Percentiles rank a stretch among this genome's conserved stretches.
phyloP scores from a whole-genome alignment of 257 asterid genomes.

The Nicotiana otophora region DNA sequence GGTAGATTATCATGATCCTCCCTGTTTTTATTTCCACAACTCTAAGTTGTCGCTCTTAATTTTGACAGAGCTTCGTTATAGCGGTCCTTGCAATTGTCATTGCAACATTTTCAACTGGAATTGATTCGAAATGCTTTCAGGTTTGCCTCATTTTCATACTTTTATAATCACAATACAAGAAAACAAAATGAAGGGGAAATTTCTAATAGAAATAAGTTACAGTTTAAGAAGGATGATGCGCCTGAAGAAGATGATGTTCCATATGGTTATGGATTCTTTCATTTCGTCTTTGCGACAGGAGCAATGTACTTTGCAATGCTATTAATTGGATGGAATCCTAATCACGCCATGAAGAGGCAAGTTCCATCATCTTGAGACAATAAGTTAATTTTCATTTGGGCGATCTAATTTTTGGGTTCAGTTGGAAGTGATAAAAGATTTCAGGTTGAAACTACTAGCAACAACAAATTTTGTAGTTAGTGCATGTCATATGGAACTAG shows the following conservation, averaged over 20 bases:
- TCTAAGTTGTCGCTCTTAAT: conserved; percentile 5
- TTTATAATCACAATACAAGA: background rate
- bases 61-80: conserved; percentile 44
- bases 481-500: no score
- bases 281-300: conserved; percentile 49
- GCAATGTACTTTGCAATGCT: conserved; percentile 57
- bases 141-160: conserved; percentile 14
- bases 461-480: no score
- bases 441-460: background rate
- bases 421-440: background rate
- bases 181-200: background rate
- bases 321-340: conserved; percentile 48
- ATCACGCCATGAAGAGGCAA: conserved; percentile 46
- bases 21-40: background rate
- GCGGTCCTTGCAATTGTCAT: conserved; percentile 46
- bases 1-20: no score
- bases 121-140: conserved; percentile 52
- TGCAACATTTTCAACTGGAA: conserved; percentile 52
- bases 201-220: conserved; percentile 17
- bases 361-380: conserved; percentile 7
- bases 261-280: conserved; percentile 48
- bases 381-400: background rate
- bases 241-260: conserved; percentile 41
- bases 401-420: background rate
- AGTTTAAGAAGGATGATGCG: conserved; percentile 38